A percentile compares a stretch with the other conserved stretches of the same genome.
These are phyloP conservation scores for Xylaria curta DNA, from an alignment of 495 filamentous ascomycete species.

Conservation along the genomic window DNA sequence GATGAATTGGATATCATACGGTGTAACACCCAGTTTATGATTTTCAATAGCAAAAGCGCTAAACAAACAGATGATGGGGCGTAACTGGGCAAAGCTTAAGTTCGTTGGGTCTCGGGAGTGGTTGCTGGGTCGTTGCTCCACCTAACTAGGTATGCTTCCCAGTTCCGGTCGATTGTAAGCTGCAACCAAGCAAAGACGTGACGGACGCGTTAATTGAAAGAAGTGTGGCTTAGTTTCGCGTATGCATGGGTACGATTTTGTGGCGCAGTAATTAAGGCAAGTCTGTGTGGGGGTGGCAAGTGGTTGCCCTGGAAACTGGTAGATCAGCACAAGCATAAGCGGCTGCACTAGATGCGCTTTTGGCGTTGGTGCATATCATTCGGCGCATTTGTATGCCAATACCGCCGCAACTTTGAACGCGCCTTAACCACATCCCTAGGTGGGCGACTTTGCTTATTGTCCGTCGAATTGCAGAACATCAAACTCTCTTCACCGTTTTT, in stretches of 20 bases:
- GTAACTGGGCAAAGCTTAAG: background rate
- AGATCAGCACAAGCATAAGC: background rate
- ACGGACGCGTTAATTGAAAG: conserved; percentile 28
- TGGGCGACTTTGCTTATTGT: background rate
- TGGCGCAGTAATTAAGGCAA: background rate
- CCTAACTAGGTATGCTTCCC: background rate
- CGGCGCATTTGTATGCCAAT: background rate
- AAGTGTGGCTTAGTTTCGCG: conserved; percentile 11
- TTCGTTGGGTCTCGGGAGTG: background rate
- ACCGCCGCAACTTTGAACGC: background rate
- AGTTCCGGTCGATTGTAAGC: conserved; percentile 1
- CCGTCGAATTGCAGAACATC: background rate
- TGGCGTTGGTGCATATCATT: background rate
- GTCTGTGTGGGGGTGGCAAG: background rate
- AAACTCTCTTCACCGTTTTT: background rate
- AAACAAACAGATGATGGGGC: background rate
- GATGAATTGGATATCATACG: background rate
- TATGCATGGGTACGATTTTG: background rate
- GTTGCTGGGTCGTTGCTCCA: conserved; percentile 12
- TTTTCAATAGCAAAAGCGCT: background rate
- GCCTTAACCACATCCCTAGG: background rate
- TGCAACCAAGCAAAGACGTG: conserved; percentile 7
- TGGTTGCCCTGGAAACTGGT: conserved; percentile 24
- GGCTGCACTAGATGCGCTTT: background rate
- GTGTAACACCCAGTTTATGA: background rate